phyloP scores from a whole-genome alignment of 2,329 filamentous ascomycete genomes.

The Tolypocladium endophyticum region DNA sequence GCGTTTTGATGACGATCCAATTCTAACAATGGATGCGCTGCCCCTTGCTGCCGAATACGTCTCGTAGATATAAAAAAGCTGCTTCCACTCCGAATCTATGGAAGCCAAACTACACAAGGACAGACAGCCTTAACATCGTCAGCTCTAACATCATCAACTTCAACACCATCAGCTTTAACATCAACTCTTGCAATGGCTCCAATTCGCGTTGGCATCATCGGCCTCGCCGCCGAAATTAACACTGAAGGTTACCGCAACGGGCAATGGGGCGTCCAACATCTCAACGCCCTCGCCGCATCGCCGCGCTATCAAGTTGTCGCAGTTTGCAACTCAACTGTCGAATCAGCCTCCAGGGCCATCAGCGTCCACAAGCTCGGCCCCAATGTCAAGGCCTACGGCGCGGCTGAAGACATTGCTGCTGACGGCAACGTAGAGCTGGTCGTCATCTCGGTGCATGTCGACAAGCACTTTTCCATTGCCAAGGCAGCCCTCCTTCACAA shows the following conservation, averaged over 20 bases:
- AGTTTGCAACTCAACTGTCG: not conserved
- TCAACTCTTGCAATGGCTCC: not conserved
- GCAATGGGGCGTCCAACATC: not conserved
- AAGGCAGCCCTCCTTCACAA: not conserved
- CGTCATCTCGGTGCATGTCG: not conserved
- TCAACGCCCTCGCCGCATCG: not conserved
- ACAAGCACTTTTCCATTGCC: not conserved
- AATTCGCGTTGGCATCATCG: not conserved
- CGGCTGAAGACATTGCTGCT: not conserved
- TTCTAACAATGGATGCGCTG: too few relatives aligned
- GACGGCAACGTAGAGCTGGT: not conserved
- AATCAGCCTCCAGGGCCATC: not conserved
- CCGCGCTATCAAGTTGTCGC: not conserved
- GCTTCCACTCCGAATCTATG: not conserved
- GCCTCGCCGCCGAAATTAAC: not conserved
- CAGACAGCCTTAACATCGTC: not conserved
- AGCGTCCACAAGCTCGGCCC: not conserved
- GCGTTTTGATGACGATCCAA: not conserved
- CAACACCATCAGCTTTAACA: too few relatives aligned
- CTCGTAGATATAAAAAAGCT: too few relatives aligned
- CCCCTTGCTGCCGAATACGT: too few relatives aligned
- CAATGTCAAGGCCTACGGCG: not conserved
- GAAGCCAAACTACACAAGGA: too few relatives aligned
- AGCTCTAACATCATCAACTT: too few relatives aligned
- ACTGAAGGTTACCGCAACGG: not conserved